phyloP scores from a whole-genome alignment of 1,284 basidiomycete genomes.

The Apiotrichum siamense region DNA sequence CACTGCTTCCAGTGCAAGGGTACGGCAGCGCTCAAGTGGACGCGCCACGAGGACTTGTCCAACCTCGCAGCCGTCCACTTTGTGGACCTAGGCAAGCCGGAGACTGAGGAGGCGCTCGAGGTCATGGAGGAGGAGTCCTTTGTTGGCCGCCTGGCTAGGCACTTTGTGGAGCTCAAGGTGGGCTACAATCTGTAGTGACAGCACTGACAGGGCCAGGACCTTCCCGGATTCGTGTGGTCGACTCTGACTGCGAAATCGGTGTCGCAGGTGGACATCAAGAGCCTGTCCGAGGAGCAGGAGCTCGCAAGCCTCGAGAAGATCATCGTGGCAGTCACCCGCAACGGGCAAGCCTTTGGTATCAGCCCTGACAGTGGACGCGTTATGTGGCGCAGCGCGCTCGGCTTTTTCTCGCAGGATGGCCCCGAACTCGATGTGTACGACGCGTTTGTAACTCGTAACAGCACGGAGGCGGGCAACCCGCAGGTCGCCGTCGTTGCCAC shows the following conservation, averaged over 20 bases:
- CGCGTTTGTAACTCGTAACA: slow-evolving; percentile 34
- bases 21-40: slow-evolving; percentile 55
- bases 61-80: slow-evolving; percentile 61
- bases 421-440: slow-evolving; percentile 32
- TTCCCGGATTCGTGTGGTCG: slow-evolving; percentile 60
- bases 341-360: slow-evolving; percentile 74
- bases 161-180: slow-evolving; percentile 62
- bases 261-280: background rate
- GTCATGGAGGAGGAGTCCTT: slow-evolving; percentile 56
- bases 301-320: slow-evolving; percentile 80
- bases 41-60: slow-evolving; percentile 73
- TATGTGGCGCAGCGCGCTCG: slow-evolving; percentile 64
- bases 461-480: slow-evolving; percentile 33
- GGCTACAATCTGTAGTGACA: slow-evolving; percentile 3
- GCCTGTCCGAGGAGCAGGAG: slow-evolving; percentile 50
- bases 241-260: background rate
- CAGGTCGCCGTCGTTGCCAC: slow-evolving; percentile 38
- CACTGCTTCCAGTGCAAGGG: background rate
- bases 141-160: slow-evolving; percentile 55
- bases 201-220: slow-evolving; percentile 51
- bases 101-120: slow-evolving; percentile 50
- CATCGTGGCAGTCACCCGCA: slow-evolving; percentile 63
- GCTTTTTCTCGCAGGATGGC: slow-evolving; percentile 26
- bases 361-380: slow-evolving; percentile 70
- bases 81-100: slow-evolving; percentile 69